Conservation (phyloP, 2,329 filamentous ascomycete genomes). For the Colletotrichum navitas region DNA sequence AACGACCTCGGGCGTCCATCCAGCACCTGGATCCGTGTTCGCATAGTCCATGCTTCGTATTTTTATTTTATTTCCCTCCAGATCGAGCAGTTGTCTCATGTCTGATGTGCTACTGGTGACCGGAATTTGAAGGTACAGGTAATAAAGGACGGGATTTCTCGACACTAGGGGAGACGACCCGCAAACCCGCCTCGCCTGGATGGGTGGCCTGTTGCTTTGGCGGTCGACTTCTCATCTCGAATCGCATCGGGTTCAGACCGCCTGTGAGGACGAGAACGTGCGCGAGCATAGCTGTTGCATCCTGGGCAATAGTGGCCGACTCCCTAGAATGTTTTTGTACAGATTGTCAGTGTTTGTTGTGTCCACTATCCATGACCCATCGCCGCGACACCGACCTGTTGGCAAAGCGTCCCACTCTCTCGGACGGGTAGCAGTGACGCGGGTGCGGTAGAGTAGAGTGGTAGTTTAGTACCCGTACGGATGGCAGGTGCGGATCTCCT, state of each 20-base stretch:
- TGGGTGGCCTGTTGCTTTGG: constrained; percentile 10
- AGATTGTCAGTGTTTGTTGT: background rate
- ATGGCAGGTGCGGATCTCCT: background rate
- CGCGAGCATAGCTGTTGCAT: constrained; percentile 10
- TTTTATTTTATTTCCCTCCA: background rate
- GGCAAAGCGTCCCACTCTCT: constrained; percentile 16
- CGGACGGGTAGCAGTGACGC: constrained; percentile 19
- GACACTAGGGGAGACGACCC: constrained; percentile 7
- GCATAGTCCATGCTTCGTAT: constrained; percentile 1
- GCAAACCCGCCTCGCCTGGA: constrained; percentile 8
- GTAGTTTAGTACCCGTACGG: background rate
- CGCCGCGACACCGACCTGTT: background rate
- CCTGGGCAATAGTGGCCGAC: background rate
- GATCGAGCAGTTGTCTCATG: constrained; percentile 16
- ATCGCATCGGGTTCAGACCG: constrained; percentile 17
- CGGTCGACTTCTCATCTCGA: constrained; percentile 8
- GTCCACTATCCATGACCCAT: background rate
- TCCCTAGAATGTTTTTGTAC: background rate
- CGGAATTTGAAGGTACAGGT: background rate
- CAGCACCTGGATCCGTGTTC: background rate
- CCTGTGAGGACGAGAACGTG: constrained; percentile 1
- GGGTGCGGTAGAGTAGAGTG: background rate
- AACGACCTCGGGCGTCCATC: background rate
- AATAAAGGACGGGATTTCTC: background rate
- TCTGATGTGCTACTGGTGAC: constrained; percentile 1